Evolutionary conservation across 768 basidiomycete genomes (phyloP).

Genomic region (Leccinellum rugosiceps): DNA sequence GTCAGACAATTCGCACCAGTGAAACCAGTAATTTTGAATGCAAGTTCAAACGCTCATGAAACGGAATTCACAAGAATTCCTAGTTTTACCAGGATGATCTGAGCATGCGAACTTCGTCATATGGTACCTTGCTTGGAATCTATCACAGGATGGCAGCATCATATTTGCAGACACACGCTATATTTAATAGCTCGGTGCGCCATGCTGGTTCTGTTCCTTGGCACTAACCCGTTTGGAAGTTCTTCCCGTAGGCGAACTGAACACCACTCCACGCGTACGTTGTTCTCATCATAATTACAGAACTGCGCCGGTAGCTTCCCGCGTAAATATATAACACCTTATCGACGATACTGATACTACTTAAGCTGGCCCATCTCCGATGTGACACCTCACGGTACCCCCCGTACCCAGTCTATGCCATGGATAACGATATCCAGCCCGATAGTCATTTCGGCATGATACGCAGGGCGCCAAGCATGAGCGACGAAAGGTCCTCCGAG

Average conservation of each 20-base stretch:
- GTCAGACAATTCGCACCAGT: neutral
- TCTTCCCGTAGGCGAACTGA: neutral
- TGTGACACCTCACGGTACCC: neutral
- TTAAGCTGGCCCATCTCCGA: neutral
- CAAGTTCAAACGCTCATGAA: neutral
- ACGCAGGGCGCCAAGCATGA: neutral
- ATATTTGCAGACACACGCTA: neutral
- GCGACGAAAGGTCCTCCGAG: constrained; percentile 5
- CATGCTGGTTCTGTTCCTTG: neutral
- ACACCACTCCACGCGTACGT: neutral
- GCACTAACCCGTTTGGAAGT: neutral
- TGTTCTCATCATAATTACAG: neutral
- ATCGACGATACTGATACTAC: neutral
- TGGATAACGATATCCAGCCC: neutral
- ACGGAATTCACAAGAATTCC: neutral
- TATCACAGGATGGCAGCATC: neutral
- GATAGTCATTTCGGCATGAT: neutral
- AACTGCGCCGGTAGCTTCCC: neutral
- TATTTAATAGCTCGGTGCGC: neutral
- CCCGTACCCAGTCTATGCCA: constrained; percentile 1
- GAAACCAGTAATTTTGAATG: too few species aligned
- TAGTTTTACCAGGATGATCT: neutral
- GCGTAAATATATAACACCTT: neutral
- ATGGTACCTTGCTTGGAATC: neutral
- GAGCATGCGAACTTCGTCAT: neutral